Conservation (phyloP, 2,329 filamentous ascomycete species). For the Beauveria asiatica region DNA sequence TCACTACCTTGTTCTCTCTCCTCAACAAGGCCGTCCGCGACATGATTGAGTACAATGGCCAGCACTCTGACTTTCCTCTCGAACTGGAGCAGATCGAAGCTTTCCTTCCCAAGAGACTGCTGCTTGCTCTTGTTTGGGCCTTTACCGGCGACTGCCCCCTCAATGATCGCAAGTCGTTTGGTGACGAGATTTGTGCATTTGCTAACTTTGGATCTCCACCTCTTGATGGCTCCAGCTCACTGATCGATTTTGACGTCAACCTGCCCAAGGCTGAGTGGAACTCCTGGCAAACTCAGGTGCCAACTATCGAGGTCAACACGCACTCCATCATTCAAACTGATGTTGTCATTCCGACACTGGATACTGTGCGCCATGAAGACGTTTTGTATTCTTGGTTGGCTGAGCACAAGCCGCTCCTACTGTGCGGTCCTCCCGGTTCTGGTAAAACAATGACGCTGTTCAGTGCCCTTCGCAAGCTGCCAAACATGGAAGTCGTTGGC, state of each 20-base stretch:
- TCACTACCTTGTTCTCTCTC: conserved; percentile 90
- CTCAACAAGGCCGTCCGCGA: conserved; percentile 90
- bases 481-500: conserved; percentile 97
- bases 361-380: conserved; percentile 96
- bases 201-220: conserved; percentile 81
- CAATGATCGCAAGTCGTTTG: conserved; percentile 77
- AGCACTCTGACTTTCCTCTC: conserved; percentile 88
- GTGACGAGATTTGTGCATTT: conserved; percentile 72
- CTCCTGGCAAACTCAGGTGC: conserved; percentile 91
- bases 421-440: conserved; percentile 95
- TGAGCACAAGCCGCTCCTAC: conserved; percentile 91
- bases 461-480: conserved; percentile 89
- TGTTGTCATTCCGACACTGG: conserved; percentile 93
- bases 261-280: conserved; percentile 84
- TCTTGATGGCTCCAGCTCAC: conserved; percentile 66
- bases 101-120: conserved; percentile 86
- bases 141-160: conserved; percentile 92
- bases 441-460: conserved; percentile 99
- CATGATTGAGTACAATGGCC: conserved; percentile 89
- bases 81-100: conserved; percentile 83
- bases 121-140: conserved; percentile 90
- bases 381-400: conserved; percentile 99
- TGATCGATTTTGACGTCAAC: conserved; percentile 92
- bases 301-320: conserved; percentile 91
- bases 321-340: conserved; percentile 97